Base-by-base conservation (phyloP, 169 alveolate species). In the Cryptosporidium muris region DNA sequence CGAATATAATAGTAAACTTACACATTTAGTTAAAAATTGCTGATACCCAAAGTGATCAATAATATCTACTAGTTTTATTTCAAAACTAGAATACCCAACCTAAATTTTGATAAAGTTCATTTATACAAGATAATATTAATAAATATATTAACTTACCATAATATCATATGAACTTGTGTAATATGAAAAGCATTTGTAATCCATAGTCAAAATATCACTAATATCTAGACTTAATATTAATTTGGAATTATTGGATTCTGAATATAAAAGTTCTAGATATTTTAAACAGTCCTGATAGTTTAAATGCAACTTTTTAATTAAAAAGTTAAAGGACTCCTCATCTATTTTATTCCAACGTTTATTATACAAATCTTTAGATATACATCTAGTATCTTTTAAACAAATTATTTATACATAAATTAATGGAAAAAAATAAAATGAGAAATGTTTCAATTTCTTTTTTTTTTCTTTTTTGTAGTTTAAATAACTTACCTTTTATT, bases 71-170 rank as follows among this genome's bases (percentile, higher is more conserved):
- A 74, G 8, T 34, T 60, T 54, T 7, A 74, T 74, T 34, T 74
- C 85, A 74, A 74, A 74, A 7, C 85, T 74, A 8, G 85, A 74
- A 60, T 74, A 74, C 0, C 85, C 85, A 56, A 60, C 52, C n/a
- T 54, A 45, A 74, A 60, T 12, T 16, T 45, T 53, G 14, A 45
- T 64, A 47, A 34, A 60, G 0, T n/a, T 25, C 25, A 25, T 25
- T 25, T 25, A 25, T 25, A 25, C 25, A 25, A 25, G 25, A 25
- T 25, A 25, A 25, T 25, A 25, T 25, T 25, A 25, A 0, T 25
- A 25, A 25, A 25, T 25, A 25, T 25, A 25, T 25, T 25, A 25
- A 25, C 25, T 25, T 25, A 25, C 25, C 25, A 25, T 25, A 25
- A 25, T 37, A 62, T 25, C 36, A n/a, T 8, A 34, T 5, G 12